Evolutionary conservation across 2,329 filamentous ascomycete genomes (phyloP).

Genomic region (Periconia sp.): DNA sequence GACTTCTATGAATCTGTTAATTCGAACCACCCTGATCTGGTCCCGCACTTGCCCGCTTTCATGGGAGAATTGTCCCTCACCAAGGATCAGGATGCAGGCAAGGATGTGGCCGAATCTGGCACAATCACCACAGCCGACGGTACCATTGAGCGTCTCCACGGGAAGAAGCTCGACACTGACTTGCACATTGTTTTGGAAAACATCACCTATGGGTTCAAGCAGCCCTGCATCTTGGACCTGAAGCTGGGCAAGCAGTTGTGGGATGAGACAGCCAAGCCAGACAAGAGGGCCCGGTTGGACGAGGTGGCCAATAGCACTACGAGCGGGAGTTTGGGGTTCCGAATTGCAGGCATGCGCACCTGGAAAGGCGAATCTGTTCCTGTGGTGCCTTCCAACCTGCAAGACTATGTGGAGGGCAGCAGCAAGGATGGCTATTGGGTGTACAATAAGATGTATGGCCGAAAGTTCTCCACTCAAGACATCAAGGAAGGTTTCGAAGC

Average conservation of each 20-base stretch:
- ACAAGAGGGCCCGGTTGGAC: constrained; percentile 62
- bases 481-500: constrained; percentile 60
- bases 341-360: constrained; percentile 67
- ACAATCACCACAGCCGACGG: constrained; percentile 29
- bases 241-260: constrained; percentile 87
- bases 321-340: constrained; percentile 61
- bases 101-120: constrained; percentile 24
- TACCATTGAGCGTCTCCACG: constrained; percentile 48
- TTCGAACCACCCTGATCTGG: constrained; percentile 69
- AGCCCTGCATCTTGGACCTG: constrained; percentile 88
- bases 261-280: constrained; percentile 67
- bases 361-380: constrained; percentile 44
- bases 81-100: constrained; percentile 16
- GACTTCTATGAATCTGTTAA: constrained; percentile 81
- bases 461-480: constrained; percentile 57
- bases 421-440: constrained; percentile 57
- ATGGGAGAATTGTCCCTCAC: constrained; percentile 74
- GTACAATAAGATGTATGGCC: constrained; percentile 68
- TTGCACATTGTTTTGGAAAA: constrained; percentile 85
- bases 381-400: constrained; percentile 26
- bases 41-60: constrained; percentile 79
- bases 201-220: constrained; percentile 74
- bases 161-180: constrained; percentile 71
- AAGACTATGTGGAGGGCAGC: constrained; percentile 40
- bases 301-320: constrained; percentile 62